phyloP scores from a whole-genome alignment of 148 eudicot genomes.

The Rhododendron mucronatum region DNA sequence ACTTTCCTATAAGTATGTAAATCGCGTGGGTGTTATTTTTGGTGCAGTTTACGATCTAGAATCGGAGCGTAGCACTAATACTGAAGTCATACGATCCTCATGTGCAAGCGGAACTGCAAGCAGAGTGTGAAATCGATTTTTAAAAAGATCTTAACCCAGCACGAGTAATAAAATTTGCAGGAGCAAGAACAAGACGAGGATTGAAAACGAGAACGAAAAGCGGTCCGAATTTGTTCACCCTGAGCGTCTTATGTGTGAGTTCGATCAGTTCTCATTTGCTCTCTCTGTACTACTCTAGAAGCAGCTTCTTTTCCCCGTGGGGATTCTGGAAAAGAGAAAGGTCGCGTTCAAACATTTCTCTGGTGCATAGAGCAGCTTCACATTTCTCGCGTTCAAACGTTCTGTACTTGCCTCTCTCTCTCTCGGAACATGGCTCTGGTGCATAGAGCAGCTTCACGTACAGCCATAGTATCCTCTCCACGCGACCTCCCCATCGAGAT shows the following conservation, averaged over 20 bases:
- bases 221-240: too few species aligned
- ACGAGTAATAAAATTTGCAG: too few species aligned
- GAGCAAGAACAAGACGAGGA: too few species aligned
- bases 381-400: too few species aligned
- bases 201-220: too few species aligned
- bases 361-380: too few species aligned
- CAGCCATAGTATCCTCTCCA: constrained; percentile 17
- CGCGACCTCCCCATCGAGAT: constrained; percentile 26
- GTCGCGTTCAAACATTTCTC: background rate
- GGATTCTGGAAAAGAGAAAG: background rate
- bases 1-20: too few species aligned
- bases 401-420: too few species aligned
- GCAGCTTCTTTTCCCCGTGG: background rate
- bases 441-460: constrained; percentile 39
- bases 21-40: background rate
- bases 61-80: background rate
- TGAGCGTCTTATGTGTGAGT: background rate
- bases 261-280: background rate
- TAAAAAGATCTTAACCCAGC: too few species aligned
- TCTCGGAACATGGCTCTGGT: constrained; percentile 36
- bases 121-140: too few species aligned
- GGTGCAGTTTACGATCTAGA: background rate
- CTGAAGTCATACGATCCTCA: too few species aligned
- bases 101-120: too few species aligned
- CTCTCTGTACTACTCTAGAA: background rate